phyloP scores from a whole-genome alignment of 768 basidiomycete species.

The Amanita pallidorosea region DNA sequence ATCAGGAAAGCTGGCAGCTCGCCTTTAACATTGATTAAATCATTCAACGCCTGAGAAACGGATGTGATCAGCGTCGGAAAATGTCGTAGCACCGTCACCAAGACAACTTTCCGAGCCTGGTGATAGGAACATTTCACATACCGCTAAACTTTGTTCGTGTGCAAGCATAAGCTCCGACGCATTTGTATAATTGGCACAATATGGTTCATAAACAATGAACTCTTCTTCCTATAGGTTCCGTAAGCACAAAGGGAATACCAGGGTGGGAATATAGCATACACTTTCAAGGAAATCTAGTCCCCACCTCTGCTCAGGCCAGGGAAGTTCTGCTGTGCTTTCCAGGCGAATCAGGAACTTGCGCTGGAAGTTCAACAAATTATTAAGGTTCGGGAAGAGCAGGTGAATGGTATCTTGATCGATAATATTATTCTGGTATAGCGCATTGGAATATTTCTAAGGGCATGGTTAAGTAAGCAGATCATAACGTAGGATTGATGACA shows the following conservation, averaged over 20 bases:
- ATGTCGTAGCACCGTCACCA: slow-evolving; percentile 20
- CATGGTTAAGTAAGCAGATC: slow-evolving; percentile 10
- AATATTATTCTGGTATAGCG: slow-evolving; percentile 69
- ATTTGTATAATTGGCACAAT: slow-evolving; percentile 89
- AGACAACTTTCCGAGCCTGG: slow-evolving; percentile 14
- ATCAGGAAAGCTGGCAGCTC: slow-evolving; percentile 95
- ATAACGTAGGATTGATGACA: slow-evolving; percentile 16
- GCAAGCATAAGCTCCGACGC: slow-evolving; percentile 78
- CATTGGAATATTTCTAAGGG: slow-evolving; percentile 77
- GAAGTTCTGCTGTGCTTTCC: slow-evolving; percentile 73
- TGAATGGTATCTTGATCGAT: slow-evolving; percentile 95
- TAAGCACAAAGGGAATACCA: slow-evolving; percentile 17
- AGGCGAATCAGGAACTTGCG: slow-evolving; percentile 86
- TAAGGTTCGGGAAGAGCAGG: slow-evolving; percentile 88
- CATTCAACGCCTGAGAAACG: slow-evolving; percentile 57
- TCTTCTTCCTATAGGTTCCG: slow-evolving; percentile 77
- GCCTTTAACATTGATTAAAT: slow-evolving; percentile 81
- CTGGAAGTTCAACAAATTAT: slow-evolving; percentile 94
- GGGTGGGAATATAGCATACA: slow-evolving; percentile 43
- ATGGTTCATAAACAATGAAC: slow-evolving; percentile 93
- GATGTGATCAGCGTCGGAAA: slow-evolving; percentile 29
- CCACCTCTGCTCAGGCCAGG: slow-evolving; percentile 84
- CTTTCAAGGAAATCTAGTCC: slow-evolving; percentile 76
- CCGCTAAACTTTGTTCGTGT: slow-evolving; percentile 78
- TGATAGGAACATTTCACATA: slow-evolving; percentile 30